Conservation (phyloP, 2,329 filamentous ascomycete species). For the Ophiostoma montium region DNA sequence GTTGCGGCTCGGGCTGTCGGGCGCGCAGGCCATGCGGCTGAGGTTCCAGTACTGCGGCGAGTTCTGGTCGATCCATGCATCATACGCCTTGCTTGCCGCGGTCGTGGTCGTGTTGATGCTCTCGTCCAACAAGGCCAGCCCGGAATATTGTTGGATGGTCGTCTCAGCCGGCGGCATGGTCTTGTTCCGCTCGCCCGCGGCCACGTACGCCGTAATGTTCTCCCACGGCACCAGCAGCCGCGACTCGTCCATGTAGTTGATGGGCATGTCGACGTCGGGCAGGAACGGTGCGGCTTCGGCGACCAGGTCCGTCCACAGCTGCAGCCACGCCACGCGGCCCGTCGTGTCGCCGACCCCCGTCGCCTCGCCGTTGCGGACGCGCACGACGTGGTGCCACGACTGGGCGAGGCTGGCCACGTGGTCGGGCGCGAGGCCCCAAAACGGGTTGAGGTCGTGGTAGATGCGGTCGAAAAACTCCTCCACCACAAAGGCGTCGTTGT, state of each 20-base stretch:
- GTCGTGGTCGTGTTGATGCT: slow-evolving; percentile 3
- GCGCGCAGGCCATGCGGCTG: slow-evolving; percentile 40
- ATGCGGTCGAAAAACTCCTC: slow-evolving; percentile 40
- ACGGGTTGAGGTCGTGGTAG: slow-evolving; percentile 36
- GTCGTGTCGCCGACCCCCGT: slow-evolving; percentile 24
- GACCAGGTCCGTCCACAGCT: slow-evolving; percentile 35
- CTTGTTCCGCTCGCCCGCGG: slow-evolving; percentile 30
- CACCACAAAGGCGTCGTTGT: slow-evolving; percentile 28
- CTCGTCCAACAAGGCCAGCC: slow-evolving; percentile 24
- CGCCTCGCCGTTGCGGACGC: slow-evolving; percentile 32
- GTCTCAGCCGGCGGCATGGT: slow-evolving; percentile 27
- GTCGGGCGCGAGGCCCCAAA: slow-evolving; percentile 36
- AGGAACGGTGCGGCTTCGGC: slow-evolving; percentile 36
- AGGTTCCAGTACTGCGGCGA: slow-evolving; percentile 43
- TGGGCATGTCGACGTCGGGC: slow-evolving; percentile 52
- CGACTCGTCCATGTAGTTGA: slow-evolving; percentile 51
- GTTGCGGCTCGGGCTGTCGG: slow-evolving; percentile 33
- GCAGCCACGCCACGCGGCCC: slow-evolving; percentile 29
- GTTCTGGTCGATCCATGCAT: slow-evolving; percentile 31
- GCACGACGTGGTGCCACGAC: slow-evolving; percentile 31
- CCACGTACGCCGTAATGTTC: slow-evolving; percentile 35
- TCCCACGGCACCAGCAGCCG: slow-evolving; percentile 47
- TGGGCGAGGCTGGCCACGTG: slow-evolving; percentile 22
- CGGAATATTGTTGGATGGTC: slow-evolving; percentile 30
- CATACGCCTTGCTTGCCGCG: slow-evolving; percentile 22